Percentiles rank a stretch among this genome's conserved stretches.
Evolutionary conservation across 2,329 filamentous ascomycete species (phyloP).

Genomic region (Pestalotiopsis sp.): DNA sequence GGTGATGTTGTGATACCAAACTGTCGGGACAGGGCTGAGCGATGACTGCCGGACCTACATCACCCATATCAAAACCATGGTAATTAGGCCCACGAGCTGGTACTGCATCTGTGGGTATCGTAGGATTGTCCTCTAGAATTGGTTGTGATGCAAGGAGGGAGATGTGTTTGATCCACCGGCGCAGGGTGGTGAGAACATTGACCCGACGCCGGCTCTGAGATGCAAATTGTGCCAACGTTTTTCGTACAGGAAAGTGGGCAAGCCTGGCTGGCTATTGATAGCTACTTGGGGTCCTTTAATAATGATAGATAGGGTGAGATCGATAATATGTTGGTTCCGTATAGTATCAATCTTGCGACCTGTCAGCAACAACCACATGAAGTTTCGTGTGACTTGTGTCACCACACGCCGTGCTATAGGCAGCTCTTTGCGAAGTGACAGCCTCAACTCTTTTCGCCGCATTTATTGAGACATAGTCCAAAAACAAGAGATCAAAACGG

Average conservation of each 20-base stretch:
- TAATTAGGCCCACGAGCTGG: neutral
- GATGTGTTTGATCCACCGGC: neutral
- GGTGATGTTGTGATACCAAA: neutral
- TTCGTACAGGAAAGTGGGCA: neutral
- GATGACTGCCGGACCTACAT: neutral
- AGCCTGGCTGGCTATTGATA: neutral
- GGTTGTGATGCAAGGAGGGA: neutral
- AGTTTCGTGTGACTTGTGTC: neutral
- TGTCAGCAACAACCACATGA: neutral
- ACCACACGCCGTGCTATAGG: neutral
- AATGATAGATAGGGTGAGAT: neutral
- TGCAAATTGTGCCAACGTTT: neutral
- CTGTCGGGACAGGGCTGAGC: neutral
- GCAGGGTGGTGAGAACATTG: neutral
- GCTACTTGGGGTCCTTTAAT: neutral
- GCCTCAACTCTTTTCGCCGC: neutral
- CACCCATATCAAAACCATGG: neutral
- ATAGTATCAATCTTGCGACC: neutral
- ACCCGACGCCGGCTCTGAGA: neutral
- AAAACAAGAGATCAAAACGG: neutral
- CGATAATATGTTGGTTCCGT: neutral
- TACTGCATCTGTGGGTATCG: neutral
- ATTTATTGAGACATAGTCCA: neutral
- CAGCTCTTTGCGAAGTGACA: neutral
- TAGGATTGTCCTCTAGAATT: neutral